Evolutionary conservation across 495 filamentous ascomycete species (phyloP).

Genomic region (Hyaloscypha finlandica): DNA sequence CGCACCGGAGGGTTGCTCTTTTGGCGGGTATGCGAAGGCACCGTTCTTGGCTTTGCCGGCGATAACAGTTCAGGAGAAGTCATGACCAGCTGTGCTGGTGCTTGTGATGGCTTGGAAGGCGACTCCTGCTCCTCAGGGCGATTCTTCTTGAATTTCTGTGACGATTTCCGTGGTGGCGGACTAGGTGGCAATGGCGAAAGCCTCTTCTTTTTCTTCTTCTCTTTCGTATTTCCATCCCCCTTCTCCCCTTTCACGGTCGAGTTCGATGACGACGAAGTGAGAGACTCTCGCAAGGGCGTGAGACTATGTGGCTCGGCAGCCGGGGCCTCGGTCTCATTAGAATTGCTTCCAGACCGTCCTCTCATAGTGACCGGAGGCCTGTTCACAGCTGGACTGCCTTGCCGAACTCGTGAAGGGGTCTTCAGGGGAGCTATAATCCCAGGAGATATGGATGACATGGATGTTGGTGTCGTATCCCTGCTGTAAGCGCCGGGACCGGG

Average conservation of each 20-base stretch:
- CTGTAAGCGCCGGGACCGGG: constrained; percentile 81
- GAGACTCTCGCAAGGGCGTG: constrained; percentile 62
- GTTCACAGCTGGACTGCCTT: constrained; percentile 63
- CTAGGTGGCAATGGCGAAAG: constrained; percentile 56
- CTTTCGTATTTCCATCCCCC: constrained; percentile 38
- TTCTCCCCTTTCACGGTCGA: constrained; percentile 55
- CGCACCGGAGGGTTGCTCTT: constrained; percentile 53
- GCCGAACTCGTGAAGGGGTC: constrained; percentile 53
- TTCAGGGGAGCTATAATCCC: constrained; percentile 66
- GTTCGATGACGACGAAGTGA: constrained; percentile 62
- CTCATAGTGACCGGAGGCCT: constrained; percentile 68
- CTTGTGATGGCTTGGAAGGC: constrained; percentile 35
- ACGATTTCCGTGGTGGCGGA: constrained; percentile 64
- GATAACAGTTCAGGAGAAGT: constrained; percentile 19
- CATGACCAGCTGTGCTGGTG: constrained; percentile 33
- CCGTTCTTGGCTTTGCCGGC: background rate
- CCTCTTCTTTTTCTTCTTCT: constrained; percentile 46
- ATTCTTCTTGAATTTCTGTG: constrained; percentile 53
- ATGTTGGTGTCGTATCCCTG: constrained; percentile 91
- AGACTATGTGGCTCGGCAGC: constrained; percentile 57
- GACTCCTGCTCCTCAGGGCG: constrained; percentile 33
- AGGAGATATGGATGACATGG: constrained; percentile 92
- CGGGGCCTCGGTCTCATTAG: constrained; percentile 51
- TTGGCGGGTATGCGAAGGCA: background rate
- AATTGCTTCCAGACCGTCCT: constrained; percentile 50